Evolutionary conservation across 2,329 filamentous ascomycete genomes (phyloP), one percentile per base, ranked within the genome.

Genomic region (Venturia oleaginea): DNA sequence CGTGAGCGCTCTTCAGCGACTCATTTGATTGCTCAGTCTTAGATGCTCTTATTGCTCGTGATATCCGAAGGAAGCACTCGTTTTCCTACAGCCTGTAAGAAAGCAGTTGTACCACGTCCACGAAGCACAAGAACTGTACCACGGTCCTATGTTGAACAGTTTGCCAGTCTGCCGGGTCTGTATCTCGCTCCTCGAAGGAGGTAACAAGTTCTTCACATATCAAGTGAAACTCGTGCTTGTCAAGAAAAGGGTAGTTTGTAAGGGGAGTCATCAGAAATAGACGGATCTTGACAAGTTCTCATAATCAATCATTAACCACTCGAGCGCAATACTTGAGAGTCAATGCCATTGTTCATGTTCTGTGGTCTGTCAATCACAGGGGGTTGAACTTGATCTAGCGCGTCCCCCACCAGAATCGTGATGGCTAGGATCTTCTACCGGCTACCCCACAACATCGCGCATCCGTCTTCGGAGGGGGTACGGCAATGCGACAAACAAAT

Each of bases 121-220:
- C 10, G 13, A 15, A 7, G 30, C 19, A 34, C 8, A 34, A 34
- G 30, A 34, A 22, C 6, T 30, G n/a, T 57, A 57, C 51, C 51
- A 57, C 2, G 19, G 10, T 57, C 15, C 6, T 57, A 34, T 15
- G 22, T 7, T 34, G 27, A 30, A 34, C 51, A 19, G n/a, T 32
- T 15, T 22, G 27, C 51, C 51, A 57, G 15, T n/a, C 51, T 8
- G 15, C 24, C 34, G 5, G 10, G 15, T 42, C 37, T n/a, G 22
- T 46, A 7, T 40, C 34, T 2, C n/a, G 15, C n/a, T 27, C 15
- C 11, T 61, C 59, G 15, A 61, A 42, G 22, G 59, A 42, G 24
- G 37, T 22, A 19, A n/a, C 59, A 46, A 61, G 43, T 5, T 27
- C 37, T 61, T 61, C 34, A 61, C 59, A 61, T n/a, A 46, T 61